phyloP scores from a whole-genome alignment of 139 green algal species.

The Chlamydomonas asymmetrica region DNA sequence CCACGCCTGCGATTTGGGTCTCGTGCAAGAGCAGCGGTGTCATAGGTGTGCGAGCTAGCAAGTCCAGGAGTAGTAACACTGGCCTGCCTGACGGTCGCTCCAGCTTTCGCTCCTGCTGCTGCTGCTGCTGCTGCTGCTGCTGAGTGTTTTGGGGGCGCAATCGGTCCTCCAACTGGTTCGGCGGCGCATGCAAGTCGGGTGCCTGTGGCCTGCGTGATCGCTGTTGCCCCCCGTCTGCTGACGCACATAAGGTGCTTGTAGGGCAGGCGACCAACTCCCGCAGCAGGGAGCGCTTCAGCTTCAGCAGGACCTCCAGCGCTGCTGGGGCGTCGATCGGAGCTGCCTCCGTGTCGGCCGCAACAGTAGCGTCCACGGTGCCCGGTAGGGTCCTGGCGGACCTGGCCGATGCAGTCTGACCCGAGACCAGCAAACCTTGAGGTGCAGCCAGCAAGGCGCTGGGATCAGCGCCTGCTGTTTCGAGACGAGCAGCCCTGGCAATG shows the following conservation, averaged over 20 bases:
- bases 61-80: no score
- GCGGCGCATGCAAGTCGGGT: neutral
- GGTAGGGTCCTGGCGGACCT: neutral
- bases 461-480: neutral
- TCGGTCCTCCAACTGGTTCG: neutral
- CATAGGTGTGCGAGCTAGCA: no score
- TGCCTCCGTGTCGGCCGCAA: neutral
- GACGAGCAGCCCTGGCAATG: neutral
- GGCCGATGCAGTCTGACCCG: neutral
- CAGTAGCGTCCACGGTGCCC: neutral
- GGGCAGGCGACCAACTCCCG: neutral
- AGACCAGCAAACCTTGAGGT: no score
- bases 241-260: neutral
- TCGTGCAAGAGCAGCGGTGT: no score
- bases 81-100: no score
- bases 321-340: neutral
- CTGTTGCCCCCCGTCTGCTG: neutral
- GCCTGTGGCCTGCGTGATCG: neutral
- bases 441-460: neutral
- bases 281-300: conserved; percentile 25
- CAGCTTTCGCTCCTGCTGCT: neutral
- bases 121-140: neutral
- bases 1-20: no score
- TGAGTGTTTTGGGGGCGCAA: neutral
- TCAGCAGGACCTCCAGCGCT: neutral